Percentiles rank a stretch among this genome's conserved stretches.
Conservation (phyloP, 2,329 filamentous ascomycete genomes). For the Penicillium janthinellum region DNA sequence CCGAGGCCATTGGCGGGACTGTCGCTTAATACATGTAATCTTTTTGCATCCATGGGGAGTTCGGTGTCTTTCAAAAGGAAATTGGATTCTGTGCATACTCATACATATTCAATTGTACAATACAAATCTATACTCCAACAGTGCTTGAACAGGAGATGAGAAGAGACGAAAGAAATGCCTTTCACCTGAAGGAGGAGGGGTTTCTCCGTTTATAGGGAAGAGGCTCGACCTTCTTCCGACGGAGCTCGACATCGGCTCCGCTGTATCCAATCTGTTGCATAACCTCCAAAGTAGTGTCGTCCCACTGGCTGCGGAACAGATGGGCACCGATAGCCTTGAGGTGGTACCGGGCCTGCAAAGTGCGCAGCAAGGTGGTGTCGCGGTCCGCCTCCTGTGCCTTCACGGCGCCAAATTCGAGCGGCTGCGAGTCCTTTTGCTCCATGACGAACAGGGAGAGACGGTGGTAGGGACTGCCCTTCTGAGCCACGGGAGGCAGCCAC, state of each 20-base stretch:
- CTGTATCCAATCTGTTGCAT: slow-evolving; percentile 78
- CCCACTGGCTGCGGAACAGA: slow-evolving; percentile 88
- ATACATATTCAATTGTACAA: slow-evolving; percentile 48
- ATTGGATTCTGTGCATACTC: slow-evolving; percentile 41
- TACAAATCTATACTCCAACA: slow-evolving; percentile 37
- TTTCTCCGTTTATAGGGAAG: slow-evolving; percentile 65
- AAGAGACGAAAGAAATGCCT: slow-evolving; percentile 8
- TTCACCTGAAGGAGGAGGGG: slow-evolving; percentile 48
- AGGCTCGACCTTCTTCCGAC: slow-evolving; percentile 72
- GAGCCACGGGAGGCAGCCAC: slow-evolving; percentile 83
- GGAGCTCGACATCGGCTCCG: slow-evolving; percentile 81
- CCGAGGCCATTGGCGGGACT: background rate
- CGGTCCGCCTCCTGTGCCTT: slow-evolving; percentile 55
- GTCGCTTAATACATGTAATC: background rate
- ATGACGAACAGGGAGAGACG: slow-evolving; percentile 81
- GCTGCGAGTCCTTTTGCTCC: slow-evolving; percentile 68
- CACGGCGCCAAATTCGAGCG: slow-evolving; percentile 61
- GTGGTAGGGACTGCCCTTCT: slow-evolving; percentile 91
- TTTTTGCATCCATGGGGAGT: slow-evolving; percentile 32
- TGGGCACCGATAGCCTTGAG: slow-evolving; percentile 77
- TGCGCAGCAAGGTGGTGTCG: slow-evolving; percentile 73
- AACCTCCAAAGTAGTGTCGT: slow-evolving; percentile 81
- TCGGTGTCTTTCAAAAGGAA: slow-evolving; percentile 26
- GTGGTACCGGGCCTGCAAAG: slow-evolving; percentile 69
- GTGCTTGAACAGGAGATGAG: slow-evolving; percentile 26